Base-by-base conservation (phyloP, 1,139 yeast genomes). In the Blastobotrys persicus region DNA sequence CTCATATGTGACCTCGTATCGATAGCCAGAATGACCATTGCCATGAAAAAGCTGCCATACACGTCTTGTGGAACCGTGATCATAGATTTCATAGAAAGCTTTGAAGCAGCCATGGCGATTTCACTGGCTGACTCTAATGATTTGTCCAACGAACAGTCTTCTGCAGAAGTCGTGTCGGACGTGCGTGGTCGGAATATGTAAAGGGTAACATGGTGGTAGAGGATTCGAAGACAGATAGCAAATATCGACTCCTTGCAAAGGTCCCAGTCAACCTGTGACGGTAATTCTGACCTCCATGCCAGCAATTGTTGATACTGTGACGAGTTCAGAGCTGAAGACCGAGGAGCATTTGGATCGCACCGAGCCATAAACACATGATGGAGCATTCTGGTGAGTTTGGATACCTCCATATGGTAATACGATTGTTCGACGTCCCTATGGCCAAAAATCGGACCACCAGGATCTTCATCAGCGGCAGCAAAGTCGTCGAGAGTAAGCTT, bases 31-130 rank as follows among this genome's bases (percentile, higher is more conserved):
- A 55, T 48, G 4, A 45, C 58, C 49, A 53, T 44, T 1, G 59
- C 56, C 28, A 46, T 48, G 19, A 55, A 46, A 19, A 55, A 50
- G 12, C 49, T 39, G 6, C 50, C 44, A 34, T 49, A 54, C 13
- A 53, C 44, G 33, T 55, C 58, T 31, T 53, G 57, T 1, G 59
- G 58, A 9, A 55, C 44, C 4, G 42, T 45, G 35, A 49, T 34
- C 14, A 44, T 23, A 4, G 45, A 33, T 11, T 23, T 39, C 44
- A 49, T 45, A 4, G 52, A 45, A 11, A 55, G 37, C 34, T 46
- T 48, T 4, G 53, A 50, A 16, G 43, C 58, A 9, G 48, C 46
- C n/a, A 48, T 45, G 11, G 51, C 52, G 11, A 55, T 54, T 26
- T 53, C 52, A 14, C 49, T 31, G 1, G 57, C 57, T 11, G 58